phyloP scores from a whole-genome alignment of 2,329 filamentous ascomycete genomes.

The Colletotrichum sp. region DNA sequence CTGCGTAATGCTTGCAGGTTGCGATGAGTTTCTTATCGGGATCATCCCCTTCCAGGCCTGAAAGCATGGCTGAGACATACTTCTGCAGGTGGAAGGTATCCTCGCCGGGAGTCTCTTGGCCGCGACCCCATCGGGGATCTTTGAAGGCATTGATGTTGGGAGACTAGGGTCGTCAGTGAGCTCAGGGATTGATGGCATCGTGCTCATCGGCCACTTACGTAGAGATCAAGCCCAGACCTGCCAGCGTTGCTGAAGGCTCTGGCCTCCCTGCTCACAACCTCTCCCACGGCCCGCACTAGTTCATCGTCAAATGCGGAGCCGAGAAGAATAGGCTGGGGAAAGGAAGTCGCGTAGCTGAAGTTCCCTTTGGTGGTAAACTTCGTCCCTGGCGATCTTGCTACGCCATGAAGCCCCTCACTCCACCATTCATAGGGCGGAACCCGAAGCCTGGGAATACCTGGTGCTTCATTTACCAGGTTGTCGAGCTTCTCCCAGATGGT shows the following conservation, averaged over 20 bases:
- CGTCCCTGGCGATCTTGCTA: slow-evolving; percentile 60
- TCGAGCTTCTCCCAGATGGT: slow-evolving; percentile 61
- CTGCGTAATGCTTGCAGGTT: slow-evolving; percentile 66
- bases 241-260: slow-evolving; percentile 69
- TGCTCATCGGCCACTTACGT: slow-evolving; percentile 30
- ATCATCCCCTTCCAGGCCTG: slow-evolving; percentile 51
- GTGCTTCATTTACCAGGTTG: slow-evolving; percentile 38
- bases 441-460: slow-evolving; percentile 60
- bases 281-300: slow-evolving; percentile 61
- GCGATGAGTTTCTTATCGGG: slow-evolving; percentile 47
- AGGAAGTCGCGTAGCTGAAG: slow-evolving; percentile 67
- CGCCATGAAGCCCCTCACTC: slow-evolving; percentile 67
- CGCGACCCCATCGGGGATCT: slow-evolving; percentile 68
- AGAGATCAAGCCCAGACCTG: slow-evolving; percentile 60
- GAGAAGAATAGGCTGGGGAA: slow-evolving; percentile 67
- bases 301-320: slow-evolving; percentile 69
- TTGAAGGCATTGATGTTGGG: slow-evolving; percentile 72
- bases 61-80: slow-evolving; percentile 58
- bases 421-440: slow-evolving; percentile 66
- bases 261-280: slow-evolving; percentile 62
- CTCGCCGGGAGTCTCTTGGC: slow-evolving; percentile 65
- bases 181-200: rapidly evolving
- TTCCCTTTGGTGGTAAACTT: slow-evolving; percentile 53
- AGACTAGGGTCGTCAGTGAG: slow-evolving; percentile 34
- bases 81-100: slow-evolving; percentile 54